A percentile compares a stretch with the other conserved stretches of the same genome.
These are phyloP conservation scores for barrel medic (Medicago truncatula) DNA, from an alignment of 306 rosid genomes.

Conservation along the genomic window MtrunA17r5.0-ANR NC_053048.1:44639001-44639500, in stretches of 20 bases:
- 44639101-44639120: slow-evolving; percentile 58
- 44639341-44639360: no score
- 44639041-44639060: slow-evolving; percentile 59
- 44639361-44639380: no score
- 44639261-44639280: background rate
- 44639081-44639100: slow-evolving; percentile 48
- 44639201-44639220: slow-evolving; percentile 39
- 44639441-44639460: slow-evolving; percentile 1
- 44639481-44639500: background rate
- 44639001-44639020: slow-evolving; percentile 3
- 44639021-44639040: slow-evolving; percentile 18
- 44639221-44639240: slow-evolving; percentile 5
- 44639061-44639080: slow-evolving; percentile 70
- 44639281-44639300: no score
- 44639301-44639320: no score
- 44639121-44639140: slow-evolving; percentile 61
- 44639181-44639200: slow-evolving; percentile 52
- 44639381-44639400: no score
- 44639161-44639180: slow-evolving; percentile 73
- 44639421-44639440: slow-evolving; percentile 22
- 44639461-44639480: slow-evolving; percentile 29
- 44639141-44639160: slow-evolving; percentile 70
- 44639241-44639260: background rate
- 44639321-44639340: no score
- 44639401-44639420: slow-evolving; percentile 4